Evolutionary conservation across 2,329 filamentous ascomycete species (phyloP).

Genomic region (Tolypocladium guangdongense): DNA sequence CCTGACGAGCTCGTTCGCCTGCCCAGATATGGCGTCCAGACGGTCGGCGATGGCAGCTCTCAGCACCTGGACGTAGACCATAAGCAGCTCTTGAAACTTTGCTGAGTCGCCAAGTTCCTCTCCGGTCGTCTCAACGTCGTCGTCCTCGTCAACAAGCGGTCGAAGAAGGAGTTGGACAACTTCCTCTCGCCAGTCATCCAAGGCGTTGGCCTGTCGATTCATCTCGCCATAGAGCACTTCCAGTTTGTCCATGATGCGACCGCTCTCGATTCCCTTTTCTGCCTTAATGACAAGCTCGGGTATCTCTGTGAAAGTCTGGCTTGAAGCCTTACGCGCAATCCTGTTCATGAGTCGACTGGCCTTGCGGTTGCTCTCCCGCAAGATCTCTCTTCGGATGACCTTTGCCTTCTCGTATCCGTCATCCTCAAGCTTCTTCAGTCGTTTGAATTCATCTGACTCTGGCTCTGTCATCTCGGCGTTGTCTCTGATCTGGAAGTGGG

Average conservation of each 20-base stretch:
- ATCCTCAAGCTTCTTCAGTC: slow-evolving; percentile 59
- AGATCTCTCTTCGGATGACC: slow-evolving; percentile 62
- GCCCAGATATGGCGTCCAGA: slow-evolving; percentile 63
- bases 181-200: slow-evolving; percentile 65
- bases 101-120: slow-evolving; percentile 86
- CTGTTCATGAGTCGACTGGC: slow-evolving; percentile 44
- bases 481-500: slow-evolving; percentile 72
- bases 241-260: slow-evolving; percentile 53
- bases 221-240: slow-evolving; percentile 54
- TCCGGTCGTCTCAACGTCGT: slow-evolving; percentile 61
- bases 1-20: slow-evolving; percentile 62
- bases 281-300: slow-evolving; percentile 42
- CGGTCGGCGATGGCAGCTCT: slow-evolving; percentile 70
- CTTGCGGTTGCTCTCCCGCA: slow-evolving; percentile 39
- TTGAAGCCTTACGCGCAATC: slow-evolving; percentile 41
- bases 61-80: slow-evolving; percentile 73
- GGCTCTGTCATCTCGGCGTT: slow-evolving; percentile 52
- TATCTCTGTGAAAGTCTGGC: slow-evolving; percentile 49
- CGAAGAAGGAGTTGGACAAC: slow-evolving; percentile 62
- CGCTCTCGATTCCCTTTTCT: slow-evolving; percentile 61
- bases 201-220: slow-evolving; percentile 58
- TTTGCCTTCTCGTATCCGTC: slow-evolving; percentile 72
- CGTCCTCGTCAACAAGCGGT: slow-evolving; percentile 75
- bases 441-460: slow-evolving; percentile 54
- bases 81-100: slow-evolving; percentile 77